Evolutionary conservation across 345 rosid species (phyloP).

Genomic region (Citrus glauca): DNA sequence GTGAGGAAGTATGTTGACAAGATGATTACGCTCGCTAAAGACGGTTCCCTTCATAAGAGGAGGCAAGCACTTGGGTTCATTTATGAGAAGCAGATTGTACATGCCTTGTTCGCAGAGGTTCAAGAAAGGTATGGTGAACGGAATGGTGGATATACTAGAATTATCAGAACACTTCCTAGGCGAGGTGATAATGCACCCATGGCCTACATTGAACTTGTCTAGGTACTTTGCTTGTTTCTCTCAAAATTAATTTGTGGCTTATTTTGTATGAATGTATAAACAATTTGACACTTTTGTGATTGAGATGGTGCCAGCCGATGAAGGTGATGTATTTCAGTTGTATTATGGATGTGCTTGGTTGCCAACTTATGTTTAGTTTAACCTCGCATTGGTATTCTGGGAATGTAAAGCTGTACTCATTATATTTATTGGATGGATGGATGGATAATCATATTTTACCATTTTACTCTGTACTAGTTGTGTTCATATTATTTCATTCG

Average conservation of each 20-base stretch:
- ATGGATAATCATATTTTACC: background rate
- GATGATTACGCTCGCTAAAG: conserved; percentile 89
- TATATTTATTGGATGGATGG: background rate
- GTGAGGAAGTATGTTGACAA: conserved; percentile 85
- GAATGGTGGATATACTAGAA: conserved; percentile 94
- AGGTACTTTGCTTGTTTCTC: conserved; percentile 12
- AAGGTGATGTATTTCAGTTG: background rate
- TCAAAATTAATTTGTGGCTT: background rate
- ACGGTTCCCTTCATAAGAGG: conserved; percentile 83
- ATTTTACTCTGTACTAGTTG: background rate
- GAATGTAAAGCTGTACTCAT: background rate
- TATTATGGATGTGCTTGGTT: background rate
- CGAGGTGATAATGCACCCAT: conserved; percentile 98
- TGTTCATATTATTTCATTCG: background rate
- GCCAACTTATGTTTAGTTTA: background rate
- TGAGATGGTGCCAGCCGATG: background rate
- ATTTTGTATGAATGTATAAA: background rate
- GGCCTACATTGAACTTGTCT: conserved; percentile 94
- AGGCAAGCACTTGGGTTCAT: conserved; percentile 85
- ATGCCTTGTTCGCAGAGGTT: conserved; percentile 83
- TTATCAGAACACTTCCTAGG: conserved; percentile 87
- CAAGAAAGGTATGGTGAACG: conserved; percentile 81
- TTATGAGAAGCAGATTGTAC: conserved; percentile 91
- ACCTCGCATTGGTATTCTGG: background rate
- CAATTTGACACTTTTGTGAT: background rate